Evolutionary conservation across 2,329 filamentous ascomycete genomes (phyloP).

Genomic region (Exophiala viscosa): DNA sequence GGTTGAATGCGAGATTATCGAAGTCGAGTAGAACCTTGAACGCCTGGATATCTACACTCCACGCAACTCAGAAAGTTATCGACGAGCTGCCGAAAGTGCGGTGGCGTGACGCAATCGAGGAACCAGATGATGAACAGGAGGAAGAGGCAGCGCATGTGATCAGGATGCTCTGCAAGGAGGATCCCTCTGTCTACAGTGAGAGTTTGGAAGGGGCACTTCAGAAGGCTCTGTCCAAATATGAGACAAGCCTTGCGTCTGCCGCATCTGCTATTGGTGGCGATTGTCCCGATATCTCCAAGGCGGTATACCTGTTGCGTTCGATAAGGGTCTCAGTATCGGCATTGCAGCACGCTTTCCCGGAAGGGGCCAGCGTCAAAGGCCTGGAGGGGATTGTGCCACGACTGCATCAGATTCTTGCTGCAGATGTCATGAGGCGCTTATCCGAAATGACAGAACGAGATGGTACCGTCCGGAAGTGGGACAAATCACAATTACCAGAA

Average conservation of each 20-base stretch:
- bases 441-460: constrained; percentile 1
- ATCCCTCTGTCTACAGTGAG: constrained; percentile 13
- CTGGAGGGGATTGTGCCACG: constrained; percentile 6
- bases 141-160: constrained; percentile 20
- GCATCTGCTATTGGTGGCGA: constrained; percentile 1
- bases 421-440: constrained; percentile 12
- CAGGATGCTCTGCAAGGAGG: constrained; percentile 13
- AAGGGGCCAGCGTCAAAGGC: constrained; percentile 6
- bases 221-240: constrained; percentile 5
- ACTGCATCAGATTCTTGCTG: constrained; percentile 20
- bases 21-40: constrained; percentile 14
- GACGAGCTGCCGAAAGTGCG: constrained; percentile 13
- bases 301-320: constrained; percentile 14
- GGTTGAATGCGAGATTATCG: constrained; percentile 10
- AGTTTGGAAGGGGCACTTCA: constrained; percentile 8
- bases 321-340: constrained; percentile 15
- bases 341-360: constrained; percentile 16
- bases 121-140: constrained; percentile 29
- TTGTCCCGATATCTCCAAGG: neutral
- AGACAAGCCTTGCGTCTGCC: constrained; percentile 8
- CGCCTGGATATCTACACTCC: constrained; percentile 12
- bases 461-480: neutral
- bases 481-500: constrained; percentile 12
- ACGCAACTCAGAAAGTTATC: constrained; percentile 11
- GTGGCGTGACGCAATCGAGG: constrained; percentile 29